Evolutionary conservation across 345 rosid genomes (phyloP), one percentile per base, ranked within the genome.

Genomic region (Turritis glabra): DNA sequence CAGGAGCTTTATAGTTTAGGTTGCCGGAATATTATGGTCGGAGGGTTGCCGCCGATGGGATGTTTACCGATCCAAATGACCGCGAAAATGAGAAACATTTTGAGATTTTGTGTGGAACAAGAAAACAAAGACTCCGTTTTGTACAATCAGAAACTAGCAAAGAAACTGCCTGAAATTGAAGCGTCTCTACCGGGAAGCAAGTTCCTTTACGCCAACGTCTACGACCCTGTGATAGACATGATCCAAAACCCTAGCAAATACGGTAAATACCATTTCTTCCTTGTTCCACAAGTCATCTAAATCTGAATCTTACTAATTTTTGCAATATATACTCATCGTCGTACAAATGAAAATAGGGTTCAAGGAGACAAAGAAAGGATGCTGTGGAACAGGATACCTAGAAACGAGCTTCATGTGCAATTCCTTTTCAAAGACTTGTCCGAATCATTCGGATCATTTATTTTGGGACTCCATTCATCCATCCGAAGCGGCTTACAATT

Each of bases 21-120:
- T 32, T 72, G 85, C 61, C 81, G 85, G 12, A 70, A 22, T 22
- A 79, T 85, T 23, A 48, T 64, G 10, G 65, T 86, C 5, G 79
- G 78, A 10, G 91, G 95, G 27, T 74, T 87, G 19, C 85, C 88
- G 3, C 95, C 89, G 2, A 77, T 85, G 5, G 91, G 95, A 1
- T 89, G 95, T 66, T 52, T 89, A 6, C 91, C 92, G 2, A 17
- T 85, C 43, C 91, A 87, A 64, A 73, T 78, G 70, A 80, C 50
- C 10, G 18, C 4, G 50, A 44, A 17, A 17, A n/a, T 44, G 50
- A 44, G 50, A 17, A 17, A 7, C 21, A 7, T 44, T 7, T 15
- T 15, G 19, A 14, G 47, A 43, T 15, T 7, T 17, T 44, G 50
- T 17, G 10, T 17, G 50, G 50, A 44, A 44, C 71, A 83, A 18